A percentile compares a stretch with the other conserved stretches of the same genome.
Evolutionary conservation across 2,329 filamentous ascomycete genomes (phyloP).

Genomic region (Ascomycota sp.): DNA sequence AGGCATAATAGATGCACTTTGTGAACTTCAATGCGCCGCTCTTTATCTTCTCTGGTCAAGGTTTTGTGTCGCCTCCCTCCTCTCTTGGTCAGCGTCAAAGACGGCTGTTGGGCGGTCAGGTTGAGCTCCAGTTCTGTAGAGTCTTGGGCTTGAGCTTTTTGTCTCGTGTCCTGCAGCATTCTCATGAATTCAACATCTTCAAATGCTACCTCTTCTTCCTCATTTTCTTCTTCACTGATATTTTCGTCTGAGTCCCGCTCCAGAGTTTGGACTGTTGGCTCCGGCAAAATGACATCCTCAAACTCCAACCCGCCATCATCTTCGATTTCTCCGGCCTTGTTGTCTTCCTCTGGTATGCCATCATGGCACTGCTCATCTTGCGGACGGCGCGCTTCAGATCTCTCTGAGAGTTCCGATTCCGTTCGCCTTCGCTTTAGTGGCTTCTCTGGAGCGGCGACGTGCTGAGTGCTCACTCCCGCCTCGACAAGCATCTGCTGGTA

Average conservation of each 20-base stretch:
- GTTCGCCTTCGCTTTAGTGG: constrained; percentile 19
- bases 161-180: constrained; percentile 6
- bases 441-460: constrained; percentile 13
- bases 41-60: constrained; percentile 31
- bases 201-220: constrained; percentile 17
- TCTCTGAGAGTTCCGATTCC: constrained; percentile 1
- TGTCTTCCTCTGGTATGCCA: constrained; percentile 6
- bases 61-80: constrained; percentile 25
- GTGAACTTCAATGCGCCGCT: constrained; percentile 52
- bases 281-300: constrained; percentile 27
- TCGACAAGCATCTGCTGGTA: constrained; percentile 29
- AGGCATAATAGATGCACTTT: constrained; percentile 73
- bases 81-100: constrained; percentile 10
- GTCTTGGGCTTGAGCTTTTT: constrained; percentile 5
- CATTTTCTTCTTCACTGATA: constrained; percentile 17
- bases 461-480: constrained; percentile 17
- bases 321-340: constrained; percentile 17
- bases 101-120: constrained; percentile 23
- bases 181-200: constrained; percentile 26
- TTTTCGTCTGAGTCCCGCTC: constrained; percentile 26
- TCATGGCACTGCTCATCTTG: background rate
- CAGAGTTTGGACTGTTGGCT: constrained; percentile 29
- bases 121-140: constrained; percentile 27
- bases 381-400: background rate
- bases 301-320: constrained; percentile 26